A percentile compares a stretch with the other conserved stretches of the same genome.
These are phyloP conservation scores for Ocimum tenuiflorum DNA, from an alignment of 257 asterid genomes.

Conservation along the genomic window DNA sequence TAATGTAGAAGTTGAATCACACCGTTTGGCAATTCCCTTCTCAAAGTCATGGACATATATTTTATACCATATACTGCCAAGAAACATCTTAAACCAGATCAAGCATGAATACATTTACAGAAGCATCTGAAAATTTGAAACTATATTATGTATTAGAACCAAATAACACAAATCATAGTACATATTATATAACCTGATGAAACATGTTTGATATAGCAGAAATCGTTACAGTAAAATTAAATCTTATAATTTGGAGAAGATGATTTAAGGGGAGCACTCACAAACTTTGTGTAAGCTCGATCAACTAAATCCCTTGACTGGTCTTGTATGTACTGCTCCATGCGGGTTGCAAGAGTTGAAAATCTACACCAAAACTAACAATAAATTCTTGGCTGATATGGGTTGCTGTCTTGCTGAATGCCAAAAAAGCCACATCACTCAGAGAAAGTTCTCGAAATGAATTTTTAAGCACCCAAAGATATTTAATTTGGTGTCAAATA, in stretches of 20 bases:
- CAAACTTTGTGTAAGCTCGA: slow-evolving; percentile 88
- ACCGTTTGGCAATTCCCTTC: slow-evolving; percentile 7
- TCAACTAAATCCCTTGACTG: slow-evolving; percentile 98
- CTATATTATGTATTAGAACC: neutral
- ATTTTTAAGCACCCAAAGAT: neutral
- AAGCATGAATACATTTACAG: neutral
- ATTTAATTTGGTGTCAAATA: no score
- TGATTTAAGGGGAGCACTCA: slow-evolving; percentile 34
- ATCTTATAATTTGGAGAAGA: neutral
- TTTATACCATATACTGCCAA: neutral
- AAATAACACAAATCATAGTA: neutral
- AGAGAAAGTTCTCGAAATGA: slow-evolving; percentile 3
- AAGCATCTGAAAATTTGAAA: neutral
- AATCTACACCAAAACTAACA: slow-evolving; percentile 48
- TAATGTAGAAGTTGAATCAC: neutral
- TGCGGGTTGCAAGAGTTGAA: slow-evolving; percentile 94
- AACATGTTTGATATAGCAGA: neutral
- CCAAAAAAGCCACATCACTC: slow-evolving; percentile 13
- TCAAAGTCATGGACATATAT: neutral
- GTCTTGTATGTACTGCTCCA: slow-evolving; percentile 99
- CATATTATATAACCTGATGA: no score
- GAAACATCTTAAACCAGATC: slow-evolving; percentile 1
- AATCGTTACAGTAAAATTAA: neutral
- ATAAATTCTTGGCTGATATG: slow-evolving; percentile 8
- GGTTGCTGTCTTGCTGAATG: neutral